These are phyloP conservation scores for Podospora conica DNA, from an alignment of 495 filamentous ascomycete species.

Conservation along the genomic window DNA sequence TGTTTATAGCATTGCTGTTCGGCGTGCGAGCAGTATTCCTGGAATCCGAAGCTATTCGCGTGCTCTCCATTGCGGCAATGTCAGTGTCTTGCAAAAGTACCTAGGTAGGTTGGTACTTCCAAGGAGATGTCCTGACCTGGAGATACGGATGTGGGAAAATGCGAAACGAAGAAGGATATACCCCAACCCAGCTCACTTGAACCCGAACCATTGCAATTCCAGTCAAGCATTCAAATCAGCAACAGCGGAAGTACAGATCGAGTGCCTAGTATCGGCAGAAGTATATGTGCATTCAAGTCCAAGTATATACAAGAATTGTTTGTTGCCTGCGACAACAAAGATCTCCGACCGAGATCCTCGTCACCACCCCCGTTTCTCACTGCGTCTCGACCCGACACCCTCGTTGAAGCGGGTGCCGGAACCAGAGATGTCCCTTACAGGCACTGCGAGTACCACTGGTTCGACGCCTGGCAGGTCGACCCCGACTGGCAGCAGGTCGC, in stretches of 20 bases:
- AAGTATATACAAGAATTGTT: not conserved
- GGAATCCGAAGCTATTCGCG: too few species aligned
- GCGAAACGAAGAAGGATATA: too few species aligned
- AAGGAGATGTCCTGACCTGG: too few species aligned
- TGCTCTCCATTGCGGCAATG: too few species aligned
- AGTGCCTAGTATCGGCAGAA: not conserved
- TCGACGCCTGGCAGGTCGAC: slow-evolving; percentile 38
- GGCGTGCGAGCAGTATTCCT: too few species aligned
- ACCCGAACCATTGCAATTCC: too few species aligned
- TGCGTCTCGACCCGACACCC: not conserved
- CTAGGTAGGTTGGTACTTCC: too few species aligned
- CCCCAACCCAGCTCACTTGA: too few species aligned
- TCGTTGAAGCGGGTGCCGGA: not conserved
- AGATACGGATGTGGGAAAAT: too few species aligned
- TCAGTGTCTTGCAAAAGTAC: too few species aligned
- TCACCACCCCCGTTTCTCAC: not conserved
- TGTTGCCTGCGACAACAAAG: not conserved
- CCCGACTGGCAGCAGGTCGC: slow-evolving; percentile 39
- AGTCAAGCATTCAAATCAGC: not conserved
- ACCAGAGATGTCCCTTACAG: slow-evolving; percentile 12
- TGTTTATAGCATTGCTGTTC: too few species aligned
- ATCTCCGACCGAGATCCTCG: too few species aligned
- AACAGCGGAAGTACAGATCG: not conserved
- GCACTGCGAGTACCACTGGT: slow-evolving; percentile 48
- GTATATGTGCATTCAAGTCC: not conserved